These are phyloP conservation scores for Pichia thaimueangensis DNA, from an alignment of 805 yeast genomes.

Conservation along the genomic window DNA sequence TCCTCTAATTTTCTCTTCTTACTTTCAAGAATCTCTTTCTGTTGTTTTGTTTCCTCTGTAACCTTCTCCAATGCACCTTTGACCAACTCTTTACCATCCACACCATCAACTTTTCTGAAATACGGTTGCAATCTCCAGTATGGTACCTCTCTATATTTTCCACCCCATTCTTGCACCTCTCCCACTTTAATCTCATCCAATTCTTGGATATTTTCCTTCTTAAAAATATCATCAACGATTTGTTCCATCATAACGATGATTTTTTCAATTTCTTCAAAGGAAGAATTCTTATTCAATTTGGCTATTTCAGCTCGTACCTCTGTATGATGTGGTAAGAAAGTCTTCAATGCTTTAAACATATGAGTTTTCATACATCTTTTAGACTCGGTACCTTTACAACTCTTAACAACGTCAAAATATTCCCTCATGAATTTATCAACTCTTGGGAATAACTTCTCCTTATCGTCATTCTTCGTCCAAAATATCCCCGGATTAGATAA, in stretches of 20 bases:
- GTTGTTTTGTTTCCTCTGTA: slow-evolving; percentile 13
- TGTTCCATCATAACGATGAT: slow-evolving; percentile 63
- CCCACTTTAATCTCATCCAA: slow-evolving; percentile 53
- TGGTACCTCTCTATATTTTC: slow-evolving; percentile 72
- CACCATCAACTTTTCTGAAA: slow-evolving; percentile 85
- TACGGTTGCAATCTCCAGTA: slow-evolving; percentile 97
- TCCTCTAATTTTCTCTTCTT: slow-evolving; percentile 12
- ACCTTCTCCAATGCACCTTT: slow-evolving; percentile 14
- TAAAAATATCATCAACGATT: slow-evolving; percentile 52
- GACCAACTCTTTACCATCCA: slow-evolving; percentile 39
- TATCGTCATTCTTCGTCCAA: slow-evolving; percentile 45
- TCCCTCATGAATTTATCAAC: slow-evolving; percentile 80
- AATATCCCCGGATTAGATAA: slow-evolving; percentile 91
- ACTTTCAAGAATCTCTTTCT: slow-evolving; percentile 6
- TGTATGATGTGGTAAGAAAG: slow-evolving; percentile 70
- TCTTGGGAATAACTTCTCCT: slow-evolving; percentile 72
- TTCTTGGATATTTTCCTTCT: slow-evolving; percentile 43
- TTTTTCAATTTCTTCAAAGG: slow-evolving; percentile 40
- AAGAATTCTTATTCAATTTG: slow-evolving; percentile 30
- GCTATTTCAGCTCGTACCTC: slow-evolving; percentile 76
- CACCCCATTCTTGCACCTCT: slow-evolving; percentile 64
- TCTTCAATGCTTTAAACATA: slow-evolving; percentile 76
- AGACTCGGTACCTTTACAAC: slow-evolving; percentile 62
- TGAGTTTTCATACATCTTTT: slow-evolving; percentile 85
- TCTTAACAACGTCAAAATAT: slow-evolving; percentile 75